Evolutionary conservation across 2,329 filamentous ascomycete genomes (phyloP), one percentile per base, ranked within the genome.

Genomic region (Beauveria caledonica): DNA sequence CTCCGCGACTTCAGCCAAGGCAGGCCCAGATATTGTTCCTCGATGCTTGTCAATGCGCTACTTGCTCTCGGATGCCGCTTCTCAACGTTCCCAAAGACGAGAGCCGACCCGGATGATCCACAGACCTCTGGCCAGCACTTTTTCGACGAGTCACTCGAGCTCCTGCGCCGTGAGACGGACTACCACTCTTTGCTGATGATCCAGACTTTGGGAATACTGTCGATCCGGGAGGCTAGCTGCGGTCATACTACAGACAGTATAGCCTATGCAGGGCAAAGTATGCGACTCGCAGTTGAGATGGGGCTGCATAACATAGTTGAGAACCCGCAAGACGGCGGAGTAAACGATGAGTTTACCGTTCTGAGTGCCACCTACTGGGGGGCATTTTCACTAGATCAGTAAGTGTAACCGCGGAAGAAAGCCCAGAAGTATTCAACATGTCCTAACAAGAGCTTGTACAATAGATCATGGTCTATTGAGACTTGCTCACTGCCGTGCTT

Each of bases 161-260:
- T 90, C 0, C 77, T 89, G 33, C 75, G 80, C 60, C 74, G 81
- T 59, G 80, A 85, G 63, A 70, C 74, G 1, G 75, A 88, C 62
- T 81, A 83, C 56, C 82, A 88, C 63, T 81, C 71, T 5, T 72
- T 91, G 39, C 89, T 87, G 2, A 90, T 86, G 3, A 86, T 89
- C 45, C 88, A 92, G 73, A 88, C 88, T 1, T 74, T 91, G n/a
- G 87, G 87, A 5, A 82, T 92, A 65, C 89, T 92, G 86, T 86
- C 86, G 5, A 85, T 90, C 64, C 77, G 88, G 48, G 87, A 92
- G 73, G 86, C 86, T 3, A 89, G 87, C 67, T 45, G 42, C 10
- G 87, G 87, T 0, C 79, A 87, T 33, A 86, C 90, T 66, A 88
- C 85, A 33, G 84, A 86, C 64, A 88, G 86, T 55, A 90, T 87